Base-by-base conservation (phyloP, 805 yeast species). In the Ogataea kodamae region DNA sequence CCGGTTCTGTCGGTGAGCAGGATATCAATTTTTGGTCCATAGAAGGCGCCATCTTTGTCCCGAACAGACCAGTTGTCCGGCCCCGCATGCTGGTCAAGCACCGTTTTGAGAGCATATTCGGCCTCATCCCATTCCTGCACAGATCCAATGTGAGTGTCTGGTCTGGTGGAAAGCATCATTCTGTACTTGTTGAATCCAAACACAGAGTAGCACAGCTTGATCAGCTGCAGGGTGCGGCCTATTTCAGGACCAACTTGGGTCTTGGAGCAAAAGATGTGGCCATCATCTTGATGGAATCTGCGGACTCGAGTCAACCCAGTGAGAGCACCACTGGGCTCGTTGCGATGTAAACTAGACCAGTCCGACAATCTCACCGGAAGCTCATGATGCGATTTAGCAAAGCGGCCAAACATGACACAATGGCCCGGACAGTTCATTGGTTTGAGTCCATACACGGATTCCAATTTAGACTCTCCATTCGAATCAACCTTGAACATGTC, bases 271-370 rank as follows among this genome's bases (percentile, higher is more conserved):
- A 92, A 92, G 17, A 92, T 89, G 51, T 92, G 98, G 6, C 97
- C 97, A 57, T 92, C 98, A 59, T 92, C 98, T 62, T 92, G 98
- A 59, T 92, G 98, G 62, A 92, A 92, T 43, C 96, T 68, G 39
- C 98, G 74, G 3, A 92, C 96, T 37, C 98, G 69, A 0, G 97
- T 92, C 22, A 92, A 65, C 0, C 98, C 98, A 5, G 90, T 74
- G 13, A 92, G 69, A 1, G 97, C 94, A 3, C 98, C 98, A 37
- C 94, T 81, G 17, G 95, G 81, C 60, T 92, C 98, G 53, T 92
- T 92, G 52, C 98, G 70, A 58, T 92, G 98, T 39, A 92, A 64
- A 2, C 95, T 86, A 15, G 94, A 81, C 62, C 90, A 90, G 58
- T 92, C 98, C 14, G 94, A 78, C 45, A 73, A 72, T 45, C 97